Evolutionary conservation across 768 basidiomycete species (phyloP), one percentile per base, ranked within the genome.

Genomic region (Coprinopsis strossmayeri): DNA sequence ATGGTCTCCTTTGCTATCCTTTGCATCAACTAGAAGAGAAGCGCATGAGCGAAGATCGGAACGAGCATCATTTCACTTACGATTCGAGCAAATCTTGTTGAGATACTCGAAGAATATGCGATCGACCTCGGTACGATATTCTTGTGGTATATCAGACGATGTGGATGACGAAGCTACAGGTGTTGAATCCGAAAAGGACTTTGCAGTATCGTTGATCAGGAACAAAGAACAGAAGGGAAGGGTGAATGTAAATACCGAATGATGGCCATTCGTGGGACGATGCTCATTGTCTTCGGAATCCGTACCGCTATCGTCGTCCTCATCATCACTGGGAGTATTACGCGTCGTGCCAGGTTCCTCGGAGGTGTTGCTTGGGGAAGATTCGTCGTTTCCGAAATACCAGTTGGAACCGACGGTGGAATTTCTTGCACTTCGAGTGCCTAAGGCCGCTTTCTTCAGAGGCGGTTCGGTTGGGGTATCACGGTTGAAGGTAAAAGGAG

Each of bases 1-100:
- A 37, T 89, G 84, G 64, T 99, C 95, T 44, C 95, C 95, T 65
- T 99, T 99, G 25, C 80, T 74, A 61, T 98, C 96, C 42, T 84
- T 87, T 3, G 89, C 86, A 50, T 96, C 91, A 68, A 97, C 93
- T 97, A 56, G 49, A 49, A 49, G 17, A 34, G 51, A 47, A 30
- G 25, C 15, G 9, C 30, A 53, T 40, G 53, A 47, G 48, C 34
- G 46, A 48, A 58, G 43, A 45, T 46, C 48, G 25, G 51, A 26
- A 42, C 51, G 28, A 51, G 42, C 52, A 24, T 5, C 18, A 34
- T 15, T 18, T 32, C n/a, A 72, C 88, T 68, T 63, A 94, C 92
- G 64, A 63, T 96, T 89, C 17, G 91, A 94, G 68, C 94, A 98
- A 46, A 89, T 78, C 46, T 72, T 79, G 61, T 85, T 92, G 56